Evolutionary conservation across 257 asterid species (phyloP).

Genomic region (Solanum sejunctum): DNA sequence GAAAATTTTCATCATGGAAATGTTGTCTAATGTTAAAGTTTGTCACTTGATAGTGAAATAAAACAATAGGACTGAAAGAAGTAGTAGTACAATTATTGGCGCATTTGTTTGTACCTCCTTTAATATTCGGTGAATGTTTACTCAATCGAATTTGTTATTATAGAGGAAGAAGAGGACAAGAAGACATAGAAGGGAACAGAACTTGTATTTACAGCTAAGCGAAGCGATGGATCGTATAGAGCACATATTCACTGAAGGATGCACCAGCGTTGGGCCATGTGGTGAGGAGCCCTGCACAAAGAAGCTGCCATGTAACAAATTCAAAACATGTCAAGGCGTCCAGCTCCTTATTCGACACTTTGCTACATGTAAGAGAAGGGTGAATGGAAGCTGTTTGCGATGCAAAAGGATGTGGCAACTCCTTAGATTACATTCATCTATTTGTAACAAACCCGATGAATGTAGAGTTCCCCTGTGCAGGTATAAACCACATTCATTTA

Average conservation of each 20-base stretch:
- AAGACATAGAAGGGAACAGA: constrained; percentile 50
- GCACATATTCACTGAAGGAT: constrained; percentile 85
- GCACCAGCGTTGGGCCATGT: constrained; percentile 68
- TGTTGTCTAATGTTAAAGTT: not conserved
- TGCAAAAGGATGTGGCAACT: constrained; percentile 97
- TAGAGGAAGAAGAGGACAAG: constrained; percentile 62
- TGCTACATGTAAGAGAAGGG: constrained; percentile 61
- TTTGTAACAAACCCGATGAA: constrained; percentile 56
- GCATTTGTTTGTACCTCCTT: not conserved
- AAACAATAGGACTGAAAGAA: not conserved
- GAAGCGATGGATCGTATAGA: constrained; percentile 89
- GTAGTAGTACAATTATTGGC: not conserved
- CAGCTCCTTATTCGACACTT: constrained; percentile 77
- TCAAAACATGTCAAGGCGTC: constrained; percentile 70
- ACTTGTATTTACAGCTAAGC: constrained; percentile 53
- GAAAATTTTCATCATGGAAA: not conserved
- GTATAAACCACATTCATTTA: constrained; percentile 10
- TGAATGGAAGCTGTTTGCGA: constrained; percentile 63
- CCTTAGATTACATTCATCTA: constrained; percentile 60
- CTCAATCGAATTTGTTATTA: not conserved
- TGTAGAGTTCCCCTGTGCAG: constrained; percentile 92
- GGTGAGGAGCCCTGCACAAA: constrained; percentile 40
- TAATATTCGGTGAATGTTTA: not conserved
- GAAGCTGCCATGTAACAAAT: constrained; percentile 71
- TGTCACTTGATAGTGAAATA: not conserved